Evolutionary conservation across 495 filamentous ascomycete species (phyloP).

Genomic region (Umbilicaria muhlenbergii): DNA sequence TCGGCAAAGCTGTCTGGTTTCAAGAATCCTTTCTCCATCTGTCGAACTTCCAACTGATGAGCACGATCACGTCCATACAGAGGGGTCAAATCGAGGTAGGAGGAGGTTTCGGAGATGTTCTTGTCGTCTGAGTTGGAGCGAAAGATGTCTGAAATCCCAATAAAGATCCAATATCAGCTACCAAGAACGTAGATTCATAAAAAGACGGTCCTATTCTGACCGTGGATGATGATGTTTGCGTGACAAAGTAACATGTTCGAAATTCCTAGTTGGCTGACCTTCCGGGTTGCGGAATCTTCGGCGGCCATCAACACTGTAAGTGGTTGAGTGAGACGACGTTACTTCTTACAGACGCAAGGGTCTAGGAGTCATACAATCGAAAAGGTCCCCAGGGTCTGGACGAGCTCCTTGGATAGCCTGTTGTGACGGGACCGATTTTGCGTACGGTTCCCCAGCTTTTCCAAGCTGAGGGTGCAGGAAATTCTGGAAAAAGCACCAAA

Average conservation of each 20-base stretch:
- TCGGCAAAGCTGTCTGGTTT: conserved; percentile 63
- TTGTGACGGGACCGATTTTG: conserved; percentile 39
- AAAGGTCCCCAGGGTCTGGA: conserved; percentile 53
- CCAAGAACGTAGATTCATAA: neutral
- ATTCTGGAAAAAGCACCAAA: conserved; percentile 14
- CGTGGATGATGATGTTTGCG: conserved; percentile 68
- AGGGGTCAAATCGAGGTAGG: conserved; percentile 61
- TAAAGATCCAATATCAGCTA: neutral
- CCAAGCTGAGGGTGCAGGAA: conserved; percentile 42
- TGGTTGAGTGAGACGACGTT: neutral
- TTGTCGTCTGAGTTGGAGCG: conserved; percentile 33
- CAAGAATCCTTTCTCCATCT: conserved; percentile 52
- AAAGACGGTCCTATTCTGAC: conserved; percentile 11
- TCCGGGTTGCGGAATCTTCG: conserved; percentile 25
- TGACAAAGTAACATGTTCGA: conserved; percentile 65
- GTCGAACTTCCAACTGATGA: conserved; percentile 49
- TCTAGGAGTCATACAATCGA: conserved; percentile 29
- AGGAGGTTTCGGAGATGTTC: conserved; percentile 49
- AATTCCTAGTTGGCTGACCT: conserved; percentile 40
- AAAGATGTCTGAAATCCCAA: conserved; percentile 28
- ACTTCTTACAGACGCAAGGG: no score
- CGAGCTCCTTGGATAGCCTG: conserved; percentile 36
- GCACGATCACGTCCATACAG: conserved; percentile 55
- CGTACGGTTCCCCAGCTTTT: conserved; percentile 33
- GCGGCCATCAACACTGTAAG: conserved; percentile 34